These are phyloP conservation scores for Echinochloa phyllopogon DNA, from an alignment of 176 grass and related monocot genomes.

Conservation along the genomic window DNA sequence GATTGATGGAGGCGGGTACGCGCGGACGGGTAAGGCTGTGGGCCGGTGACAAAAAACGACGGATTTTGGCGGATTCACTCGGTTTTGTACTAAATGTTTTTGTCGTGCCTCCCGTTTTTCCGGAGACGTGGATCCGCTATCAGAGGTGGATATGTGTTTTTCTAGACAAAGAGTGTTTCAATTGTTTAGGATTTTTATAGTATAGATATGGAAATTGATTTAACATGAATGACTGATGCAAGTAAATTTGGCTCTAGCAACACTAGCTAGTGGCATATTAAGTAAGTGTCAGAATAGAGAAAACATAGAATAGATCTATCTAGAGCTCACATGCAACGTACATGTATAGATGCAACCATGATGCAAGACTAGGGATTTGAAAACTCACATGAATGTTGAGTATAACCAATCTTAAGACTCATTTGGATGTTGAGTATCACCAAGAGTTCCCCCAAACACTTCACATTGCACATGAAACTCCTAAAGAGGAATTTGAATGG, in stretches of 20 bases:
- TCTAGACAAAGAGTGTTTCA: no score
- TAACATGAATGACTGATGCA: neutral
- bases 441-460: constrained; percentile 54
- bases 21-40: no score
- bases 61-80: no score
- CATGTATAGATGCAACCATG: neutral
- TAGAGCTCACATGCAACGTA: neutral
- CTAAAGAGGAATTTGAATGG: neutral
- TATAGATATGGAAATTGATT: no score
- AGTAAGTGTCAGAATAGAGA: neutral
- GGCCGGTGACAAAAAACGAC: no score
- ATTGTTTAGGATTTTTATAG: no score
- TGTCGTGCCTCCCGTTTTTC: no score
- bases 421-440: neutral
- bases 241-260: neutral
- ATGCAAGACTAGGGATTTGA: neutral
- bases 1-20: no score
- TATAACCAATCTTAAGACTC: neutral
- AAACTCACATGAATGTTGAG: neutral
- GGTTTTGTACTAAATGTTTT: no score
- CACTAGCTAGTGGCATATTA: neutral
- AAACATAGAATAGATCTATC: neutral
- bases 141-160: no score
- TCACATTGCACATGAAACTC: constrained; percentile 30
- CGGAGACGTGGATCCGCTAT: no score